Percentiles rank a stretch among this genome's conserved stretches.
Conservation (phyloP, 2,329 filamentous ascomycete species). For the Biscogniauxia marginata region DNA sequence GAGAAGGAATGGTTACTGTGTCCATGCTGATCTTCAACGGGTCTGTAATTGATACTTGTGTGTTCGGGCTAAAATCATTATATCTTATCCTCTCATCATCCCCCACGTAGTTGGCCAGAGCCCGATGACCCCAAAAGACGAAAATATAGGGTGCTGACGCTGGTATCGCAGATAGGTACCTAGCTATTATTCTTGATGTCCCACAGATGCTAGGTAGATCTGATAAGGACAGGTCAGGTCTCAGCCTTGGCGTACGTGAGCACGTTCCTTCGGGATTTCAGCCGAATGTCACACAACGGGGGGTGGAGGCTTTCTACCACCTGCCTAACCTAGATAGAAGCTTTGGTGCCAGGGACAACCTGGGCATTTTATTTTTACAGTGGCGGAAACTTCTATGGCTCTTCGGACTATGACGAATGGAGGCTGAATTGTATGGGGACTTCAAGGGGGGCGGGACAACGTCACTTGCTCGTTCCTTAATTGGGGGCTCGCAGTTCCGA, state of each 20-base stretch:
- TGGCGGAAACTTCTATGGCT: not conserved
- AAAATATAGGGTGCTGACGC: not conserved
- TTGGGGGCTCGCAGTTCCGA: not conserved
- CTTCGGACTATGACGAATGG: not conserved
- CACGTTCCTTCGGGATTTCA: slow-evolving; percentile 2
- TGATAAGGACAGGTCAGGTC: not conserved
- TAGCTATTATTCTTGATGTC: not conserved
- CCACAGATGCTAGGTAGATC: not conserved
- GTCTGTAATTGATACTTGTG: not conserved
- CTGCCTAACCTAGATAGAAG: not conserved
- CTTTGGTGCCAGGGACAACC: not conserved
- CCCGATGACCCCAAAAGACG: not conserved
- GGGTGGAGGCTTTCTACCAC: not conserved
- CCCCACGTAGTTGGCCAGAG: not conserved
- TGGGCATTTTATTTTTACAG: not conserved
- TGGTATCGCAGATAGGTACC: too few species aligned
- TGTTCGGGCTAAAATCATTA: not conserved
- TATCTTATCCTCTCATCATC: not conserved
- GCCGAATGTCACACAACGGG: slow-evolving; percentile 1
- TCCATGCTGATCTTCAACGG: not conserved
- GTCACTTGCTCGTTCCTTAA: not conserved
- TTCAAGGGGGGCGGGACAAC: not conserved
- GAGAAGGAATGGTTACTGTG: not conserved
- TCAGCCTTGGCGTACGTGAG: slow-evolving; percentile 2
- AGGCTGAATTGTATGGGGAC: not conserved